Percentiles rank a stretch among this genome's conserved stretches.
Evolutionary conservation across 805 yeast species (phyloP).

Genomic region (Sugiyamaella smithiae): DNA sequence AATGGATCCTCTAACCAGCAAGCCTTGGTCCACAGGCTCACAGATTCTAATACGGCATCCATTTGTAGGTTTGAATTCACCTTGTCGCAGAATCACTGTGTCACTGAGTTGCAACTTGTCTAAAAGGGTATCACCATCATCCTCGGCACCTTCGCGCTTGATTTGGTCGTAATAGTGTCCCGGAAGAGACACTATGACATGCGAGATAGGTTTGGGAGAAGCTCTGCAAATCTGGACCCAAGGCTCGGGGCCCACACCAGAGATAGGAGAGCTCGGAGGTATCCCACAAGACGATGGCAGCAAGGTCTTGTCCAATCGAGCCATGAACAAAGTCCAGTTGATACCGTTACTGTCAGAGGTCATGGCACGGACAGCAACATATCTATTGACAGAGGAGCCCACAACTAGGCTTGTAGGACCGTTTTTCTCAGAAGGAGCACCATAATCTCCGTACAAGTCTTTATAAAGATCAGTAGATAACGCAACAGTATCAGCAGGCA

Average conservation of each 20-base stretch:
- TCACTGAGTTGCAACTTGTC: constrained; percentile 31
- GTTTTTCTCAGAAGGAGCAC: not conserved
- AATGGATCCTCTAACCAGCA: constrained; percentile 42
- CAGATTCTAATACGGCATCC: constrained; percentile 56
- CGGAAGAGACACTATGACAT: constrained; percentile 43
- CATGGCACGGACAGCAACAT: constrained; percentile 12
- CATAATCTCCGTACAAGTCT: constrained; percentile 10
- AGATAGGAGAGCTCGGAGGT: constrained; percentile 1
- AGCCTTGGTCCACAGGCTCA: constrained; percentile 76
- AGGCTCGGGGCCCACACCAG: not conserved
- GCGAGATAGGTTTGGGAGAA: constrained; percentile 34
- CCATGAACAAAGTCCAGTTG: constrained; percentile 19
- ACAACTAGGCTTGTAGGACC: not conserved
- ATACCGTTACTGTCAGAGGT: constrained; percentile 4
- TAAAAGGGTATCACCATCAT: not conserved
- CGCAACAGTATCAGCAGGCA: constrained; percentile 8
- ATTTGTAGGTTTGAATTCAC: constrained; percentile 42
- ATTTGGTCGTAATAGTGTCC: constrained; percentile 47
- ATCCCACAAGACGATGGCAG: constrained; percentile 14
- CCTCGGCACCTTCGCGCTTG: constrained; percentile 29
- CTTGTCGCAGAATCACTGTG: constrained; percentile 38
- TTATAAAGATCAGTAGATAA: constrained; percentile 15
- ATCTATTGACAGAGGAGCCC: constrained; percentile 1
- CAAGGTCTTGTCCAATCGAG: constrained; percentile 13
- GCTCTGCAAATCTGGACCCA: constrained; percentile 18